A percentile compares a stretch with the other conserved stretches of the same genome.
phyloP scores from a whole-genome alignment of 305 asterid genomes.

The Lippia alba region DNA sequence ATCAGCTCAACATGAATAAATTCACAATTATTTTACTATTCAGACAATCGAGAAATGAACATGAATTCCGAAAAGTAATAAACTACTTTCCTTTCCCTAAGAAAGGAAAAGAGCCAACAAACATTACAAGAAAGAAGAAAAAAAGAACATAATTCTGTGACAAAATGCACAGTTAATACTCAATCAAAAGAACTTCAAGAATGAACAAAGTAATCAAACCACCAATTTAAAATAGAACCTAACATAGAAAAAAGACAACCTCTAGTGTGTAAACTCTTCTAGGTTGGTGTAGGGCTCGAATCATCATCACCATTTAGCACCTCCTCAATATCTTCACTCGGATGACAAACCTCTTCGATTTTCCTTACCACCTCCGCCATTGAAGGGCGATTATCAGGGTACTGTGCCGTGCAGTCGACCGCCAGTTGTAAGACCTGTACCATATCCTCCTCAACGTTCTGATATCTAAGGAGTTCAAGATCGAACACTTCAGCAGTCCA shows the following conservation, averaged over 20 bases:
- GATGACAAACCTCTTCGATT: conserved; percentile 65
- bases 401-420: conserved; percentile 83
- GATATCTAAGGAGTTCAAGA: conserved; percentile 64
- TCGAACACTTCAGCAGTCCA: conserved; percentile 70
- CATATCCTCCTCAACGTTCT: conserved; percentile 88
- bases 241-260: not conserved
- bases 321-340: conserved; percentile 42
- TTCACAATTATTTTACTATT: conserved; percentile 52
- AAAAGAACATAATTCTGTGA: conserved; percentile 7
- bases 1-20: conserved; percentile 43
- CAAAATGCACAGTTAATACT: conserved; percentile 44
- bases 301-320: conserved; percentile 32
- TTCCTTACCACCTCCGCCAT: conserved; percentile 65
- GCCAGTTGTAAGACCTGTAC: conserved; percentile 91
- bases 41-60: conserved; percentile 39
- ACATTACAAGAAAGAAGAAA: conserved; percentile 23
- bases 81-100: conserved; percentile 28
- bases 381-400: conserved; percentile 87
- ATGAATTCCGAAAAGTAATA: conserved; percentile 30
- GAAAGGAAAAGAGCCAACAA: not conserved
- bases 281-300: conserved; percentile 11
- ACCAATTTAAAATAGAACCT: conserved; percentile 11
- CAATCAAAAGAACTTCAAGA: conserved; percentile 53
- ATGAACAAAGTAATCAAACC: conserved; percentile 50
- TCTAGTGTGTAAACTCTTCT: conserved; percentile 26